Percentiles rank a stretch among this genome's conserved stretches.
phyloP scores from a whole-genome alignment of 2,329 filamentous ascomycete genomes.

The Emydomyces testavorans region DNA sequence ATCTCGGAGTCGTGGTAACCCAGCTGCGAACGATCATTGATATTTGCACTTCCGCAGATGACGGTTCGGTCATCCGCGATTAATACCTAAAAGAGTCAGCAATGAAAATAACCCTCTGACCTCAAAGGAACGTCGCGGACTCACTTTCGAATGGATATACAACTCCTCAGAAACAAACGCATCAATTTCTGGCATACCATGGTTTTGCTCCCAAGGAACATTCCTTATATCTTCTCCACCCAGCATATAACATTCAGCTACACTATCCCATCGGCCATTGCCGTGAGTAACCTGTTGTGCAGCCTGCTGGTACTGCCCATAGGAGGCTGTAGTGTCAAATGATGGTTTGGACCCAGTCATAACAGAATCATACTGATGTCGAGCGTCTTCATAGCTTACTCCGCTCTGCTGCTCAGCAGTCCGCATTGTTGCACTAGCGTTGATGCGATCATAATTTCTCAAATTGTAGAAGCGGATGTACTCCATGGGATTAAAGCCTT shows the following conservation, averaged over 20 bases:
- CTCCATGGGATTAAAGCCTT: slow-evolving; percentile 65
- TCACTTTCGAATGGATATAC: slow-evolving; percentile 76
- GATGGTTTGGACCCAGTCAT: slow-evolving; percentile 31
- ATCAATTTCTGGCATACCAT: slow-evolving; percentile 62
- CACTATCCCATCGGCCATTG: slow-evolving; percentile 41
- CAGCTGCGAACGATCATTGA: slow-evolving; percentile 65
- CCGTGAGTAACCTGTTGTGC: slow-evolving; percentile 42
- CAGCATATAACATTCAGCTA: slow-evolving; percentile 74
- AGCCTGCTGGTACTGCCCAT: slow-evolving; percentile 60
- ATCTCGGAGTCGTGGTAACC: slow-evolving; percentile 80
- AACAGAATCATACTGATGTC: slow-evolving; percentile 35
- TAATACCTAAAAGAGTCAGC: slow-evolving; percentile 43
- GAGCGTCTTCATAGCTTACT: slow-evolving; percentile 36
- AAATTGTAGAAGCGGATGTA: slow-evolving; percentile 93
- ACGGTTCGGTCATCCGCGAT: slow-evolving; percentile 74
- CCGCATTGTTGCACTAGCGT: slow-evolving; percentile 62
- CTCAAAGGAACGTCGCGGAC: slow-evolving; percentile 25
- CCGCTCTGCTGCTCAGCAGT: slow-evolving; percentile 36
- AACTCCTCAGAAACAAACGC: slow-evolving; percentile 92
- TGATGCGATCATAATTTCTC: slow-evolving; percentile 81
- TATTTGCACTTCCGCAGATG: slow-evolving; percentile 65
- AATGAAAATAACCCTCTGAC: slow-evolving; percentile 31
- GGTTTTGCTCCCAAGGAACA: slow-evolving; percentile 62
- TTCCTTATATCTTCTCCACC: slow-evolving; percentile 51
- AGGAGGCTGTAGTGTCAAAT: slow-evolving; percentile 38